Conservation (phyloP, 2,329 filamentous ascomycete genomes). For the Epichloe sp. region DNA sequence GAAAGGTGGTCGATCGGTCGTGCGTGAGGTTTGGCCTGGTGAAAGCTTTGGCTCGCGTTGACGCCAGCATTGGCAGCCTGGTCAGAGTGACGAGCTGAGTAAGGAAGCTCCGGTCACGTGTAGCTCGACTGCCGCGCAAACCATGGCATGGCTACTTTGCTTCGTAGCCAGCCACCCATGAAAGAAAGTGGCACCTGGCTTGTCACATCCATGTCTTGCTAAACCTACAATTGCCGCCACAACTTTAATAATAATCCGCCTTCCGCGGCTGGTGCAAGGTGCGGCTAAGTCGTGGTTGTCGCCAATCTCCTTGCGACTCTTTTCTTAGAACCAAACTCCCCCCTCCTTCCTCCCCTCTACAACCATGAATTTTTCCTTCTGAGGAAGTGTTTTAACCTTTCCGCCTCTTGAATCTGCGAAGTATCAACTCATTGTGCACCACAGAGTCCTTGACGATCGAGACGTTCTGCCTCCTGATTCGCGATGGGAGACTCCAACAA, state of each 20-base stretch:
- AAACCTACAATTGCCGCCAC: slow-evolving; percentile 10
- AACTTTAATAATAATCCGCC: slow-evolving; percentile 21
- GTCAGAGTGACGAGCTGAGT: slow-evolving; percentile 8
- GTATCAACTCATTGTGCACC: background rate
- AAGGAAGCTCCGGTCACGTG: slow-evolving; percentile 9
- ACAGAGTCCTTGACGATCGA: background rate
- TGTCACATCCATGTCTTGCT: background rate
- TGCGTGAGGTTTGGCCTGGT: background rate
- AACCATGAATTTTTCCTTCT: background rate
- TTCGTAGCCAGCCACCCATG: background rate
- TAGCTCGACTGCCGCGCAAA: background rate
- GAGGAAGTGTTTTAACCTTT: background rate
- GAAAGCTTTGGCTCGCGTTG: slow-evolving; percentile 4
- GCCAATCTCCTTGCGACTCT: slow-evolving; percentile 2
- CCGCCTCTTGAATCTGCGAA: background rate
- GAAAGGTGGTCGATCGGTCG: background rate
- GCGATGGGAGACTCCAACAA: slow-evolving; percentile 24
- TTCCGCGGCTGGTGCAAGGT: background rate
- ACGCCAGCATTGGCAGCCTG: slow-evolving; percentile 8
- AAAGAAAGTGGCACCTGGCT: background rate
- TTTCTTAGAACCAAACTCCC: background rate
- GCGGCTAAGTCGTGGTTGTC: background rate
- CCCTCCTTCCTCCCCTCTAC: background rate
- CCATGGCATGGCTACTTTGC: background rate
- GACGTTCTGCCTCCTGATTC: background rate